Conservation (phyloP, 78 protist genomes). For the Dictyostelium brefeldianum region DNA sequence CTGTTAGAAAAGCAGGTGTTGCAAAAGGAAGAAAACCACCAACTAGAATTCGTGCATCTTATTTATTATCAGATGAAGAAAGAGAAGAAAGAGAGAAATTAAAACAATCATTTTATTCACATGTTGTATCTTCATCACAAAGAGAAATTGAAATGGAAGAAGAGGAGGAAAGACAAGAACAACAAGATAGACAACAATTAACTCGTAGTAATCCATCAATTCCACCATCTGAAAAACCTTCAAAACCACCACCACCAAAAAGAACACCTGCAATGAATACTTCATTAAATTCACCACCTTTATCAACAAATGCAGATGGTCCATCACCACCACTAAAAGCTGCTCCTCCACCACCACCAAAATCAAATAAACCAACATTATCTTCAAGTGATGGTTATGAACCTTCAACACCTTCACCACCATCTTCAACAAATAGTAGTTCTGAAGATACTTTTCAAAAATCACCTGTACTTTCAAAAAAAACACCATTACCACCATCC, state of each 20-base stretch:
- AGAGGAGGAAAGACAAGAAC: background rate
- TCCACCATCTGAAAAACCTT: background rate
- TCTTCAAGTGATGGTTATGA: slow-evolving; percentile 11
- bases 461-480: background rate
- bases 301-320: background rate
- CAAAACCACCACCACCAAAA: slow-evolving; percentile 39
- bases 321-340: slow-evolving; percentile 11
- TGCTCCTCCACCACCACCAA: slow-evolving; percentile 5
- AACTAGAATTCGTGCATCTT: slow-evolving; percentile 56
- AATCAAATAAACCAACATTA: background rate
- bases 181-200: background rate
- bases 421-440: background rate
- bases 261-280: background rate
- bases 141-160: slow-evolving; percentile 4
- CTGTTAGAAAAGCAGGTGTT: slow-evolving; percentile 51
- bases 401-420: slow-evolving; percentile 1
- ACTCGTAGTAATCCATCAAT: background rate
- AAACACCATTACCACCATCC: background rate
- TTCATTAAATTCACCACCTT: background rate
- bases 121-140: slow-evolving; percentile 23
- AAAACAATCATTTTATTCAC: slow-evolving; percentile 26
- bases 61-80: slow-evolving; percentile 47
- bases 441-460: background rate
- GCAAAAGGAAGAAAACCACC: slow-evolving; percentile 75
- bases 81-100: slow-evolving; percentile 59